Percentiles rank a stretch among this genome's conserved stretches.
Evolutionary conservation across 2,329 filamentous ascomycete genomes (phyloP).

Genomic region (Colletotrichum acutatum): DNA sequence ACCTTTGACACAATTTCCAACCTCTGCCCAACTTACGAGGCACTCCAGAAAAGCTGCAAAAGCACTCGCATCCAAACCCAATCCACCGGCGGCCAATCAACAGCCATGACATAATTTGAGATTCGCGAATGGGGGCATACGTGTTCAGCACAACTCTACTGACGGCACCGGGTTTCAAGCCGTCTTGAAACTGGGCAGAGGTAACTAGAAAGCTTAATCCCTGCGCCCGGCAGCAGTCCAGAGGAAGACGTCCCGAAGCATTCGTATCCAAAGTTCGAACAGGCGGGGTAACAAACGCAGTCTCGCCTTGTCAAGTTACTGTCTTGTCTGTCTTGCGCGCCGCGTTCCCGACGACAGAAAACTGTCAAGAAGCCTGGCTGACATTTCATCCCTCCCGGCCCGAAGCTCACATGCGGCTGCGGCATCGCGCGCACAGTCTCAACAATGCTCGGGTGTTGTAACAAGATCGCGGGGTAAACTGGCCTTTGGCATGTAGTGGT

Average conservation of each 20-base stretch:
- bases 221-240: not conserved
- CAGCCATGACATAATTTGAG: slow-evolving; percentile 12
- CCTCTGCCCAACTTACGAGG: not conserved
- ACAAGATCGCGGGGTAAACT: not conserved
- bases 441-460: not conserved
- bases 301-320: not conserved
- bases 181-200: slow-evolving; percentile 15
- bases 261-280: slow-evolving; percentile 17
- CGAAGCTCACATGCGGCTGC: slow-evolving; percentile 20
- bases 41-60: not conserved
- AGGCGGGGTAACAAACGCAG: slow-evolving; percentile 12
- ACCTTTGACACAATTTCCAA: not conserved
- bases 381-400: not conserved
- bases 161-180: slow-evolving; percentile 13
- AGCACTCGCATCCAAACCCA: not conserved
- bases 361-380: slow-evolving; percentile 2
- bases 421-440: not conserved
- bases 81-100: slow-evolving; percentile 5
- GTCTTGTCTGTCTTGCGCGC: not conserved
- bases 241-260: not conserved
- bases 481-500: not conserved
- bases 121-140: not conserved
- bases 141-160: slow-evolving; percentile 19
- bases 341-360: not conserved
- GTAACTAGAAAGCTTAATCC: slow-evolving; percentile 1